Evolutionary conservation across 2,329 filamentous ascomycete genomes (phyloP).

Genomic region (Beauveria medogensis): DNA sequence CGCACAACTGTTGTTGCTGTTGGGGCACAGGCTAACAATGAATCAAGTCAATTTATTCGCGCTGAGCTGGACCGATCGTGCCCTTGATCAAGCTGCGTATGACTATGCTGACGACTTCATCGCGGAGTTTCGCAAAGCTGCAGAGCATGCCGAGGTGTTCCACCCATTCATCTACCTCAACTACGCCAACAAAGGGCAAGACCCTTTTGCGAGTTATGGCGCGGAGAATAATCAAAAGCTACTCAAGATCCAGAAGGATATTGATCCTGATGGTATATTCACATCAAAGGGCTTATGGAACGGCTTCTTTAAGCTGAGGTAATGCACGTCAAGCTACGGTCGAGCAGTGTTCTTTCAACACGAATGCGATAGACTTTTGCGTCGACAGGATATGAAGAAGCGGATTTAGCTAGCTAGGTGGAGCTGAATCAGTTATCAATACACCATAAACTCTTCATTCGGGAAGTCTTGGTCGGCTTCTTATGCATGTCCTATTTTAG

Average conservation of each 20-base stretch:
- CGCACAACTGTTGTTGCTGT: neutral
- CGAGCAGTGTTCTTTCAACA: neutral
- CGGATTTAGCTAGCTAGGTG: neutral
- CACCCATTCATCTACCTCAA: neutral
- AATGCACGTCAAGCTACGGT: neutral
- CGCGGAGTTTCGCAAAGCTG: neutral
- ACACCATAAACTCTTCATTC: neutral
- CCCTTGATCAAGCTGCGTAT: neutral
- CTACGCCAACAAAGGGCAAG: neutral
- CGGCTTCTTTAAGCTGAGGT: constrained; percentile 2
- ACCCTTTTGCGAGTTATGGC: neutral
- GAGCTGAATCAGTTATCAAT: neutral
- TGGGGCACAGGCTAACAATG: neutral
- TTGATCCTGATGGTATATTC: constrained; percentile 1
- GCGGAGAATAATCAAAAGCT: neutral
- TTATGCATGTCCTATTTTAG: neutral
- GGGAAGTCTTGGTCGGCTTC: neutral
- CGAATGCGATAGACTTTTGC: neutral
- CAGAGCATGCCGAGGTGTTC: neutral
- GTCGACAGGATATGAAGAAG: neutral
- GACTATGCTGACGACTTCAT: neutral
- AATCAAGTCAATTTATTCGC: neutral
- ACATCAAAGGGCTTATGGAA: neutral
- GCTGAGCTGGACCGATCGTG: neutral
- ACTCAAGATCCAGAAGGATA: neutral